Evolutionary conservation across 129 eudicot species (phyloP).

Genomic region (Saposhnikovia divaricata): DNA sequence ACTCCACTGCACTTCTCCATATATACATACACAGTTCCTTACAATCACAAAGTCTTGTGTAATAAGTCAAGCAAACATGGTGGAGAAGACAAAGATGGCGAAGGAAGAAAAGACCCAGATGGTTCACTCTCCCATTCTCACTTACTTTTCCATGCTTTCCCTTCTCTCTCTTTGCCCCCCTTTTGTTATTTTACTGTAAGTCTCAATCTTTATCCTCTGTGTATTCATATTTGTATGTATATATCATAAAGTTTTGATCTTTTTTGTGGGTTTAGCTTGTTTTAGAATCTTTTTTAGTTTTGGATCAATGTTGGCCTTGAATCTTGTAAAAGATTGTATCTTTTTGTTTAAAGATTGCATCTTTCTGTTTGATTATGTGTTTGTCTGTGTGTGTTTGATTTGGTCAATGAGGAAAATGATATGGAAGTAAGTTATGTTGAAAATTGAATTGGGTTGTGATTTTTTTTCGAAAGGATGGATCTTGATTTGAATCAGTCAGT

Average conservation of each 20-base stretch:
- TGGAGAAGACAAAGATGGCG: constrained; percentile 1
- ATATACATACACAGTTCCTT: background rate
- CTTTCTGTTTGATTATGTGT: background rate
- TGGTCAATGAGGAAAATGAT: background rate
- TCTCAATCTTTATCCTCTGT: background rate
- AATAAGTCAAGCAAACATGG: background rate
- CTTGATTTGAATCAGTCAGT: constrained; percentile 4
- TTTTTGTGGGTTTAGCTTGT: background rate
- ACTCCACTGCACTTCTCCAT: background rate
- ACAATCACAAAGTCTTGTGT: constrained; percentile 1
- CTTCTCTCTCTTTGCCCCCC: constrained; percentile 85
- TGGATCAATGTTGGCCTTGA: background rate
- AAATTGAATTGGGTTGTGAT: background rate
- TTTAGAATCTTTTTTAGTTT: background rate
- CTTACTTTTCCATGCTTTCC: constrained; percentile 73
- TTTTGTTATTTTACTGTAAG: constrained; percentile 90
- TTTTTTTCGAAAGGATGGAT: background rate
- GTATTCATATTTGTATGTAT: background rate
- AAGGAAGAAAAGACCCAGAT: constrained; percentile 23
- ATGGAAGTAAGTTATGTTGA: background rate
- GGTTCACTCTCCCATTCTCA: constrained; percentile 78
- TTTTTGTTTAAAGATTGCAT: background rate
- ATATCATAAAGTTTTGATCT: background rate
- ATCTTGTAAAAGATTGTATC: background rate
- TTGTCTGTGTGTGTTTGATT: background rate